Percentiles rank a stretch among this genome's conserved stretches.
Conservation (phyloP, 805 yeast species). For the Barnettozyma sucrosica region DNA sequence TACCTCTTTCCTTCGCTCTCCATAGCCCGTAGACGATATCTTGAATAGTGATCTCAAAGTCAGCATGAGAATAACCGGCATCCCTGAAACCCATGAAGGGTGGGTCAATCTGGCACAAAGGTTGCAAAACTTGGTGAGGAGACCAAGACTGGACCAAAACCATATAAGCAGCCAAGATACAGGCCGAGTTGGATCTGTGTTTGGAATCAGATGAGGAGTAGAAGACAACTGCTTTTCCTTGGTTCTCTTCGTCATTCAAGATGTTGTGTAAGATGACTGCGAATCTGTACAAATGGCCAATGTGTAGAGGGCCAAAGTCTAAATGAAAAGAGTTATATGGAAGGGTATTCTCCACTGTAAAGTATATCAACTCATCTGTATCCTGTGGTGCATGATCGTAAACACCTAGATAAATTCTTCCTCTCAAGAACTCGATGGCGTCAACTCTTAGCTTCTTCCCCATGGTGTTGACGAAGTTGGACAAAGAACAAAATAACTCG, state of each 20-base stretch:
- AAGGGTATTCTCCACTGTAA: slow-evolving; percentile 87
- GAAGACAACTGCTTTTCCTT: slow-evolving; percentile 84
- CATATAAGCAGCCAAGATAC: slow-evolving; percentile 92
- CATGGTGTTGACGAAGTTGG: slow-evolving; percentile 22
- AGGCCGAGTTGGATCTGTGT: slow-evolving; percentile 89
- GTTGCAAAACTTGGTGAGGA: slow-evolving; percentile 95
- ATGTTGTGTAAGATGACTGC: slow-evolving; percentile 93
- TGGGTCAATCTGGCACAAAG: slow-evolving; percentile 84
- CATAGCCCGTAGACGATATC: slow-evolving; percentile 95
- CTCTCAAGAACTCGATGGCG: slow-evolving; percentile 39
- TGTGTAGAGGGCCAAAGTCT: slow-evolving; percentile 94
- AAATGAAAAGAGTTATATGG: slow-evolving; percentile 94
- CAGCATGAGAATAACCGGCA: slow-evolving; percentile 96
- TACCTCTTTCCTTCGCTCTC: slow-evolving; percentile 92
- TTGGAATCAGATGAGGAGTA: slow-evolving; percentile 79
- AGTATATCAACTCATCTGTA: slow-evolving; percentile 69
- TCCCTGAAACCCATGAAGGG: slow-evolving; percentile 95
- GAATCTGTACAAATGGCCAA: slow-evolving; percentile 89
- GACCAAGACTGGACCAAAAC: slow-evolving; percentile 94
- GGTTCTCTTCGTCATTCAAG: slow-evolving; percentile 76
- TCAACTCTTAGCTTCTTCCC: slow-evolving; percentile 52
- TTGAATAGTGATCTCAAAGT: slow-evolving; percentile 87
- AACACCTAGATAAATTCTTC: slow-evolving; percentile 81
- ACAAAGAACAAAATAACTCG: background rate
- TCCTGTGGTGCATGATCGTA: slow-evolving; percentile 76